Evolutionary conservation across 176 grass and related monocot genomes (phyloP).

Genomic region (Bromus sterilis): DNA sequence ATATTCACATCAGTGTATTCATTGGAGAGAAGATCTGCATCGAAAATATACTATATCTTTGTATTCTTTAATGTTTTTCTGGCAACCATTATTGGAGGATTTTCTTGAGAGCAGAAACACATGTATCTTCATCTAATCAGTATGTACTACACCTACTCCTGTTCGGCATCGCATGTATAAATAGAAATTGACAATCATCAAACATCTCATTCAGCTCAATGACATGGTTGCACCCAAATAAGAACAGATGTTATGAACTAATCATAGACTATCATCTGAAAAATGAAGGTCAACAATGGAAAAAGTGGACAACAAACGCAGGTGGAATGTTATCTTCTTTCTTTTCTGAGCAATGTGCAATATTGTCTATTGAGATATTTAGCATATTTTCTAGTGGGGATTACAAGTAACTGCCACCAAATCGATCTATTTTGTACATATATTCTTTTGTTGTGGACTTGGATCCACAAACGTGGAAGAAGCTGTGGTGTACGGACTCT

Average conservation of each 20-base stretch:
- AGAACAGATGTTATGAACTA: neutral
- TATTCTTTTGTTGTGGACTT: neutral
- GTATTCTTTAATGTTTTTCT: constrained; percentile 85
- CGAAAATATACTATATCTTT: constrained; percentile 89
- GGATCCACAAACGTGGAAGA: no score
- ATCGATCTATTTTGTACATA: neutral
- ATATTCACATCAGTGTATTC: constrained; percentile 59
- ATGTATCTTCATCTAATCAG: constrained; percentile 69
- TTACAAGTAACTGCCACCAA: neutral
- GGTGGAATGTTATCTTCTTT: neutral
- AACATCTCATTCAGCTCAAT: neutral
- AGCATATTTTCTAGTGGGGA: neutral
- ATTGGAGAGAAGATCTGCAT: constrained; percentile 87
- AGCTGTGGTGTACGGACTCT: no score
- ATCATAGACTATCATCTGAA: neutral
- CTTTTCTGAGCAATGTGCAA: neutral
- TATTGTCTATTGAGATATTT: neutral
- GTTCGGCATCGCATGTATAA: neutral
- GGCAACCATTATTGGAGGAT: constrained; percentile 59
- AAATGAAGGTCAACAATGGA: neutral
- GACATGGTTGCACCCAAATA: neutral
- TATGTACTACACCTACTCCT: constrained; percentile 39
- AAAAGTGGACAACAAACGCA: neutral
- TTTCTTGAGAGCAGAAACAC: constrained; percentile 78
- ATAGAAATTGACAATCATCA: neutral